These are phyloP conservation scores for Pugionium dolabratum DNA, from an alignment of 345 rosid genomes.

Conservation along the genomic window DNA sequence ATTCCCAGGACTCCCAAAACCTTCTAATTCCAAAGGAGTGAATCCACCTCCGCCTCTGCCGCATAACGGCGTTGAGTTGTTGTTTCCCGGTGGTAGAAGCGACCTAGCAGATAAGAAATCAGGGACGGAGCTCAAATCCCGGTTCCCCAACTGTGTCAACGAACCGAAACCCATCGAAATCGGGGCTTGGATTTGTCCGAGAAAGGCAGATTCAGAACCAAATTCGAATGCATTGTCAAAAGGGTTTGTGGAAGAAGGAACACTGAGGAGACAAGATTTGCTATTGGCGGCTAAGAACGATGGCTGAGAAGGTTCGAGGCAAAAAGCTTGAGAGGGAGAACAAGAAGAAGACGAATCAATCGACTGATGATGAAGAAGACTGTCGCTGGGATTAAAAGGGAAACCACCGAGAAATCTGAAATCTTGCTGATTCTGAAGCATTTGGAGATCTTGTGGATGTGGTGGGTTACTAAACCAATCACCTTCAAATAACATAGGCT, in stretches of 20 bases:
- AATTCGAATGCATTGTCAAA: slow-evolving; percentile 65
- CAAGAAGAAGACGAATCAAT: slow-evolving; percentile 70
- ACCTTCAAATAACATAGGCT: slow-evolving; percentile 60
- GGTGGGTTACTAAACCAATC: slow-evolving; percentile 60
- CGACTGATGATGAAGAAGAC: slow-evolving; percentile 49
- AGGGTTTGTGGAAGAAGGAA: slow-evolving; percentile 46
- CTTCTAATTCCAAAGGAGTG: slow-evolving; percentile 48
- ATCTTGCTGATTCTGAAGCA: slow-evolving; percentile 47
- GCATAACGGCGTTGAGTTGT: slow-evolving; percentile 22
- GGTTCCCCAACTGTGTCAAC: slow-evolving; percentile 44
- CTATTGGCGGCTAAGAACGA: slow-evolving; percentile 36
- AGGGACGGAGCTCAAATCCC: slow-evolving; percentile 50
- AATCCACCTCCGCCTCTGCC: slow-evolving; percentile 39
- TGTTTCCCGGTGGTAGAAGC: slow-evolving; percentile 44
- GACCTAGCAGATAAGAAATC: slow-evolving; percentile 50
- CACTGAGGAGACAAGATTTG: slow-evolving; percentile 50
- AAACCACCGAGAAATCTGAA: slow-evolving; percentile 49
- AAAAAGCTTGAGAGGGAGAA: slow-evolving; percentile 63
- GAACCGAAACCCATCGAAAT: slow-evolving; percentile 48
- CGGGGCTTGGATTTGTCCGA: slow-evolving; percentile 46
- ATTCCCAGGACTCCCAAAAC: slow-evolving; percentile 51
- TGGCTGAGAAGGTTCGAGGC: slow-evolving; percentile 52
- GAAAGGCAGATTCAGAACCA: slow-evolving; percentile 53
- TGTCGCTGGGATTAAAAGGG: slow-evolving; percentile 45
- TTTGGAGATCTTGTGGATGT: slow-evolving; percentile 49